Conservation (phyloP, 2,329 filamentous ascomycete genomes). For the Trichoderma polysporum region DNA sequence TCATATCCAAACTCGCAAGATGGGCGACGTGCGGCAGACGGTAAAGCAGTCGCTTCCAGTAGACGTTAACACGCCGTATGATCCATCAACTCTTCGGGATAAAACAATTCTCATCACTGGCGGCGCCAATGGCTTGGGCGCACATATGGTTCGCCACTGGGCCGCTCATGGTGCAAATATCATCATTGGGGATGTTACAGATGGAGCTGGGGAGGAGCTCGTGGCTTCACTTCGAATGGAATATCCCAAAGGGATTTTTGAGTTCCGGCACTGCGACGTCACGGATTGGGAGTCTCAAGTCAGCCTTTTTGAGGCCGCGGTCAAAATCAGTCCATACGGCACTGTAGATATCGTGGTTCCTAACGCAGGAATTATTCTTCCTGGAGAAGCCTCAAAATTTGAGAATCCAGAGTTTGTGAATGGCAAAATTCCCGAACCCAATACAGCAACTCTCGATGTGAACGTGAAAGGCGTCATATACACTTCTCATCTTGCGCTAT, state of each 20-base stretch:
- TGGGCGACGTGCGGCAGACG: not conserved
- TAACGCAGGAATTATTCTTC: slow-evolving; percentile 60
- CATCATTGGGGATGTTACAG: slow-evolving; percentile 63
- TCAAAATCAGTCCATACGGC: slow-evolving; percentile 51
- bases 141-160: slow-evolving; percentile 54
- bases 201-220: slow-evolving; percentile 52
- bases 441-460: slow-evolving; percentile 56
- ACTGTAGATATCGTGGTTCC: slow-evolving; percentile 64
- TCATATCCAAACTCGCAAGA: not conserved
- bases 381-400: slow-evolving; percentile 38
- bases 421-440: slow-evolving; percentile 43
- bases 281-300: slow-evolving; percentile 64
- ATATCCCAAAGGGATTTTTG: slow-evolving; percentile 43
- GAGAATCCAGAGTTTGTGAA: slow-evolving; percentile 48
- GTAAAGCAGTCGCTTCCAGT: slow-evolving; percentile 44
- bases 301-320: slow-evolving; percentile 60
- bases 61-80: slow-evolving; percentile 45
- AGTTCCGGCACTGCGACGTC: slow-evolving; percentile 64
- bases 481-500: slow-evolving; percentile 63
- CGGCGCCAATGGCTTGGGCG: slow-evolving; percentile 61
- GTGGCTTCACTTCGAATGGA: slow-evolving; percentile 50
- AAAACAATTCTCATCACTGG: slow-evolving; percentile 65
- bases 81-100: slow-evolving; percentile 45
- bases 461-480: slow-evolving; percentile 65
- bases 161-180: slow-evolving; percentile 58